Evolutionary conservation across 306 rosid species (phyloP).

Genomic region (Quercus aquifolioides): DNA sequence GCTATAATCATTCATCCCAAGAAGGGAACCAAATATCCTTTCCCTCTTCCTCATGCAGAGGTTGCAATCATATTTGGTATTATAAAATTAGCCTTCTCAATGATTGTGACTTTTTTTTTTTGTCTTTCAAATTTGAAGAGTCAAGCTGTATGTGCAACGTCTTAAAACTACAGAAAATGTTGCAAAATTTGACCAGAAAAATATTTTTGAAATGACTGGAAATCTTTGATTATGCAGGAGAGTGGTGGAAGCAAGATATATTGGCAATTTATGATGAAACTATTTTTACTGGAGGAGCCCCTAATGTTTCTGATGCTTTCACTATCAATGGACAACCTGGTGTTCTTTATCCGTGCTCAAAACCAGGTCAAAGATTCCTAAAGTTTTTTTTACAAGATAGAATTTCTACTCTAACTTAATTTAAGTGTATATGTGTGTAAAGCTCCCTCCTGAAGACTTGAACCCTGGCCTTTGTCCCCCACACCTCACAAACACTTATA

Average conservation of each 20-base stretch:
- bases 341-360: constrained; percentile 25
- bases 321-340: constrained; percentile 34
- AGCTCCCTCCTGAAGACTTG: too few species aligned
- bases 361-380: not conserved
- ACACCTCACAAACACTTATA: too few species aligned
- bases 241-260: constrained; percentile 32
- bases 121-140: too few species aligned
- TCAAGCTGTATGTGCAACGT: not conserved
- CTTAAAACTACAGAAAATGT: not conserved
- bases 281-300: constrained; percentile 10
- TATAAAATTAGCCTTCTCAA: not conserved
- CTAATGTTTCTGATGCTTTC: constrained; percentile 15
- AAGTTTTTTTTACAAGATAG: too few species aligned
- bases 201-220: too few species aligned
- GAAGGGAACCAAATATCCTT: constrained; percentile 28
- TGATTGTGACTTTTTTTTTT: not conserved
- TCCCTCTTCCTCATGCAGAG: constrained; percentile 36
- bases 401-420: too few species aligned
- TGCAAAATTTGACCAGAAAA: not conserved
- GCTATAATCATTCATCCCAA: constrained; percentile 42
- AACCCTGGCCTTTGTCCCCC: too few species aligned
- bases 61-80: constrained; percentile 50
- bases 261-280: constrained; percentile 2
- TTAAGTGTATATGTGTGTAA: too few species aligned
- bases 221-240: constrained; percentile 14